Base-by-base conservation (phyloP, 1,284 basidiomycete species). In the Fomitiporia mediterranea region DNA sequence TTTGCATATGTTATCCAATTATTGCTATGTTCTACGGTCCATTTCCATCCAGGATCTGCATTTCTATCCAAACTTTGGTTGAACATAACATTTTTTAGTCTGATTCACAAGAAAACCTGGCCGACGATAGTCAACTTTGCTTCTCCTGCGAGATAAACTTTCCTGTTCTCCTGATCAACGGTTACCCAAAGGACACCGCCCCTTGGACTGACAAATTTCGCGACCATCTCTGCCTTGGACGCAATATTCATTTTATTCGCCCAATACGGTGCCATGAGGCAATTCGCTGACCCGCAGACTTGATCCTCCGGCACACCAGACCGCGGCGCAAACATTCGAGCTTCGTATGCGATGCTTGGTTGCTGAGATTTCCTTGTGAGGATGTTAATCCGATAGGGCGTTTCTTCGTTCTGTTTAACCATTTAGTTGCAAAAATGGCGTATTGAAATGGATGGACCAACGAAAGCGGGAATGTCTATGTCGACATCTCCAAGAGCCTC, bases 271-370 rank as follows among this genome's bases (percentile, higher is more conserved):
- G 67, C 71, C 38, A 81, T 64, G 25, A 80, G 54, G 50, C 76
- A 75, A 62, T 84, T 81, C 0, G 81, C 79, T 15, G 76, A 77
- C 4, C 80, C 83, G 58, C 81, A 83, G 11, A 83, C 81, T 11
- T 73, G 76, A 61, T 84, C 83, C 65, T 84, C 82, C 1, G 68
- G 67, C 1, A 74, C 50, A 0, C 72, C 75, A 5, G 62, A 60
- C 6, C 70, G 42, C 2, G 78, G 77, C 1, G 74, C 70, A 59
- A 84, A 83, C 70, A 82, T 78, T 2, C 82, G 75, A 11, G 79
- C 79, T 25, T 76, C 67, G 65, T 82, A 82, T 11, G 66, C 64
- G 44, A 71, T 69, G 1, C 70, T 66, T 1, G 66, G 63, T 4
- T 59, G 62, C 0, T 69, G 67, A 1, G 74, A 70, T 4, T 62